Percentiles rank a stretch among this genome's conserved stretches.
These are phyloP conservation scores for Sphaerulina populicola DNA, from an alignment of 2,329 filamentous ascomycete genomes.

Conservation along the genomic window DNA sequence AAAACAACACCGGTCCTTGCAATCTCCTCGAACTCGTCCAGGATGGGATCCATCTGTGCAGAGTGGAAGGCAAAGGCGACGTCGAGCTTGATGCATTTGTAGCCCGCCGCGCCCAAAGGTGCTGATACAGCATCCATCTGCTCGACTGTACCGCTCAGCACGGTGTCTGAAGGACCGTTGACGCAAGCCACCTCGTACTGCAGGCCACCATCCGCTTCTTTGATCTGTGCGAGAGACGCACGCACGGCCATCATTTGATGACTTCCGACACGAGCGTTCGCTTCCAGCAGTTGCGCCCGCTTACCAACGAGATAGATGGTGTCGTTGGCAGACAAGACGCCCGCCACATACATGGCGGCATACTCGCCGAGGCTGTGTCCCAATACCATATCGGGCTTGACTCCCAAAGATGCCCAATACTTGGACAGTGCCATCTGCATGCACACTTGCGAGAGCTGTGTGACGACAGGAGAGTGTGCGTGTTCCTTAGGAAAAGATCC, in stretches of 20 bases:
- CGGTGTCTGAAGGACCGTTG: conserved; percentile 23
- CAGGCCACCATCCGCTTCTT: conserved; percentile 1
- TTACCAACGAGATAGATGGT: conserved; percentile 33
- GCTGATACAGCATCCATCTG: conserved; percentile 11
- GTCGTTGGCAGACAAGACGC: conserved; percentile 32
- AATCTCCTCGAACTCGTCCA: conserved; percentile 19
- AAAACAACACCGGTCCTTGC: background rate
- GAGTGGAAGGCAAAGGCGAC: conserved; percentile 28
- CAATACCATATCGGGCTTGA: conserved; percentile 25
- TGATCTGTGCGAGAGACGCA: conserved; percentile 12
- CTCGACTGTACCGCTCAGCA: conserved; percentile 20
- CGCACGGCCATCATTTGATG: conserved; percentile 25
- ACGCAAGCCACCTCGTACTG: conserved; percentile 24
- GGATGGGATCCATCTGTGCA: conserved; percentile 26
- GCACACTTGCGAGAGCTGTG: conserved; percentile 36
- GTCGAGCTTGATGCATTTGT: conserved; percentile 16
- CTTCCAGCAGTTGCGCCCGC: conserved; percentile 30
- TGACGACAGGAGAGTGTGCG: conserved; percentile 15
- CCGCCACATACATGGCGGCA: conserved; percentile 33
- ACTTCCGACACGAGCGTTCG: conserved; percentile 22
- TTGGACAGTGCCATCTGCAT: conserved; percentile 37
- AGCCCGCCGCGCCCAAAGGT: conserved; percentile 6
- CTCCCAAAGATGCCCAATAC: conserved; percentile 26
- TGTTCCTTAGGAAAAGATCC: conserved; percentile 2
- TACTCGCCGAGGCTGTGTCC: conserved; percentile 37